Base-by-base conservation (phyloP, 768 basidiomycete species). In the Lentinula aciculospora region DNA sequence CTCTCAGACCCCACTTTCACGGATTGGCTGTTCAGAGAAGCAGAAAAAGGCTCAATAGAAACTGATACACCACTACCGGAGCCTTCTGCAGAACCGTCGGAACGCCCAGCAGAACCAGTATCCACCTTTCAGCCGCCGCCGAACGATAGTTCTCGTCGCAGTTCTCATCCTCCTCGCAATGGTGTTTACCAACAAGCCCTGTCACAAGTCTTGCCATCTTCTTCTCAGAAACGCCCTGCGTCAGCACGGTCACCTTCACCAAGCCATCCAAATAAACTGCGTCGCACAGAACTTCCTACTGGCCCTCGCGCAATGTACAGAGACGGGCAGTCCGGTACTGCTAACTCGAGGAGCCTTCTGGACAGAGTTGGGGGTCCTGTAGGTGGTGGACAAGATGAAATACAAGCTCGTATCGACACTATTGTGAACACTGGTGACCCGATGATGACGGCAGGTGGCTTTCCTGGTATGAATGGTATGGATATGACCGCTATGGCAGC, bases 1-100 rank as follows among this genome's bases (percentile, higher is more conserved):
- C 42, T 55, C 58, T 32, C 65, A 92, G 94, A 95, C 67, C 72
- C 83, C 45, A 83, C 78, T 58, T 96, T 97, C 71, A 93, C 92
- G 31, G 85, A 89, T 57, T 96, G 93, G 93, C 72, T 97, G 21
- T 97, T 96, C 66, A 72, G 73, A 32, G 89, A 90, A 68, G 90
- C 89, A 21, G 81, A 82, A 2, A 89, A 88, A 68, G 87, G 86
- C 53, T 81, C 79, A 23, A 72, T 79, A 4, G 84, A 81, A 58
- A 68, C 79, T 3, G 81, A 82, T 29, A 65, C 72, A 34, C 64
- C 77, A 7, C 55, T 73, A 58, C 61, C 73, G 57, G 61, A 72
- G 65, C 62, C 71, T 53, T 55, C 73, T 56, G 36, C 63, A 46
- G 66, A 74, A 61, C 15, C 57, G 9, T 56, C 65, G 31, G 64